Evolutionary conservation across 1,284 basidiomycete species (phyloP), one percentile per base, ranked within the genome.

Genomic region (Trichosporon coremiiforme): DNA sequence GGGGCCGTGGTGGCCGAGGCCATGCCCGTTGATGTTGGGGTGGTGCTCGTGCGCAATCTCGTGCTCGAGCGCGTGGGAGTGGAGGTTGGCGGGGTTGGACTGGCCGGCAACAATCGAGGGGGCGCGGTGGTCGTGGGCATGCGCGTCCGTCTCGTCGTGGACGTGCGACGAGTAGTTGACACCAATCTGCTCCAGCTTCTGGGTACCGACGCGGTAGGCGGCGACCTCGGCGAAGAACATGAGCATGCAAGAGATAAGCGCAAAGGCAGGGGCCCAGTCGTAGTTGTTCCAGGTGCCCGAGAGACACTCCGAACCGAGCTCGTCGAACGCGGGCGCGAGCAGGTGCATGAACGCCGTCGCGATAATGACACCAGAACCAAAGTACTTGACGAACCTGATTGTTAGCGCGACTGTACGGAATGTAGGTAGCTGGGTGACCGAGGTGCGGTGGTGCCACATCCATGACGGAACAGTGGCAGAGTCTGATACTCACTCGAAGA

Each of bases 341-440:
- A 97, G 86, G 81, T 95, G 93, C 70, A 95, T 94, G 80, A 95
- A 94, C 0, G 91, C 90, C 1, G 96, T 98, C 0, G 94, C 94
- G 73, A 98, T 92, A 79, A 95, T 95, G 71, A 96, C 92, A 35
- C 93, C 94, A 8, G 93, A 94, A 64, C 96, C 96, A 84, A 98
- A 98, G 85, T 92, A 98, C 83, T 96, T 97, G 35, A 92, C 91
- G 79, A 96, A 94, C 63, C 91, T 76, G 65, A 25, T 35, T 25
- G 64, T 66, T 22, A 55, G 64, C 29, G 9, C 12, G 12, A 15
- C 3, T 3, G 10, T 38, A 13, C 36, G 36, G 36, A 13, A 38
- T 38, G 36, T 12, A 13, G 13, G 25, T 25, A 13, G 36, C 12
- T 13, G 36, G 5, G 10, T 38, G 36, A 38, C 36, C 36, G 36